These are phyloP conservation scores for Claviceps pazoutovae DNA, from an alignment of 2,329 filamentous ascomycete species.

Conservation along the genomic window DNA sequence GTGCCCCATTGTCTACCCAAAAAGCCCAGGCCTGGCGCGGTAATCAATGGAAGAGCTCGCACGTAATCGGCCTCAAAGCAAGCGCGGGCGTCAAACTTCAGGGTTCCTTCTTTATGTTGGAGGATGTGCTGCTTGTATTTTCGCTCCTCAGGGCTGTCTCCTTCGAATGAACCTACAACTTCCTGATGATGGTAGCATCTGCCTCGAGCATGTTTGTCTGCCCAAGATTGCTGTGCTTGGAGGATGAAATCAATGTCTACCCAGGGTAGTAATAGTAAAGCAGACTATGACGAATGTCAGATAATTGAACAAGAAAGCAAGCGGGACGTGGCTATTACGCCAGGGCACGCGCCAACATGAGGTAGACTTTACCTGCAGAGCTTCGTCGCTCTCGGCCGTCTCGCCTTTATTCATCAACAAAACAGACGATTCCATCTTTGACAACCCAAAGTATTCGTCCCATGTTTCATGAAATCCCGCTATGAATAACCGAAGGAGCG, in stretches of 20 bases:
- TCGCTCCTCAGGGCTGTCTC: no score
- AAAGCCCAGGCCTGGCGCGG: no score
- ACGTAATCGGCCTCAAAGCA: no score
- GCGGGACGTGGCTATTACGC: neutral
- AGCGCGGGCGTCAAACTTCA: no score
- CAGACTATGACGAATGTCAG: constrained; percentile 20
- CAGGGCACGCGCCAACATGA: neutral
- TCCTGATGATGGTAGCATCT: constrained; percentile 15
- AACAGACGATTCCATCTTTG: neutral
- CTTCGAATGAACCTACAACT: no score
- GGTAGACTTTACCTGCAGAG: constrained; percentile 28
- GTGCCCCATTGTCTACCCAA: no score
- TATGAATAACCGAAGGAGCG: constrained; percentile 23
- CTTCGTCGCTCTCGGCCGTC: constrained; percentile 21
- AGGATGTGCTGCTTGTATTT: no score
- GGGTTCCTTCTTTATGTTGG: no score
- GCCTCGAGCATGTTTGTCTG: constrained; percentile 21
- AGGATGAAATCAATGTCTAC: constrained; percentile 30
- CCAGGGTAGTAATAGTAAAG: constrained; percentile 30
- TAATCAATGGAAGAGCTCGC: no score
- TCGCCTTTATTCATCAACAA: neutral
- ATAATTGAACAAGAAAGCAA: neutral
- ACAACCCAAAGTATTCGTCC: constrained; percentile 22
- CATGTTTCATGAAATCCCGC: constrained; percentile 24
- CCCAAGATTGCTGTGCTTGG: constrained; percentile 34